Evolutionary conservation across 202 grass and related monocot species (phyloP), one percentile per base, ranked within the genome.

Genomic region (Bolboschoenoplectus hybrid): DNA sequence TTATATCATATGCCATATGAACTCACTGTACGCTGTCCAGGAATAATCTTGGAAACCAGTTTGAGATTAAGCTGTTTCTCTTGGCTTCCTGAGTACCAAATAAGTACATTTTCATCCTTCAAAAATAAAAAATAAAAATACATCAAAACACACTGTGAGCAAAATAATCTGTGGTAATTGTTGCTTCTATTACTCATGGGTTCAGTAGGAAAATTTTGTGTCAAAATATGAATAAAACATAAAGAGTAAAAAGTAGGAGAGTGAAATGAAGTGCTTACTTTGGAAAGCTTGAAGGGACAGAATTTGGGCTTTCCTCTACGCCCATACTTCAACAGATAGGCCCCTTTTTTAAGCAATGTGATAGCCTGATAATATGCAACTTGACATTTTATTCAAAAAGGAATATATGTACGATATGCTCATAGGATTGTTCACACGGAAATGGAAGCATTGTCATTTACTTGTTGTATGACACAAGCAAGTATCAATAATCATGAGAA

Each of bases 11-110:
- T 63, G 35, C 5, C 35, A 58, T 10, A 87, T 7, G 50, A 63
- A 89, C 88, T 86, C 91, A 94, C 90, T 9, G 92, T 94, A 63
- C 85, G 82, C 8, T 94, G 92, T 83, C 92, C 92, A 82, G 92
- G 90, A 86, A 94, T 85, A 82, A 94, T 92, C 88, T 70, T 92
- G 43, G 87, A 94, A 79, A 94, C 90, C 74, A 90, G 90, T 67
- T 85, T 91, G 58, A 92, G 86, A 56, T 84, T 88, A 19, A 94
- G 89, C 58, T 92, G 85, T 78, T 94, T 94, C 82, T 94, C 88
- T 67, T 81, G 85, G 85, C 77, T 89, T 53, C 88, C 92, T 38
- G 90, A 86, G 86, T 89, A 84, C 92, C 90, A 94, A 41, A 90
- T 90, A 67, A 94, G 78, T 44, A 89, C 16, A 81, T 85, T 81